Evolutionary conservation across 345 rosid species (phyloP), one percentile per base, ranked within the genome.

Genomic region (Kernera saxatilis): DNA sequence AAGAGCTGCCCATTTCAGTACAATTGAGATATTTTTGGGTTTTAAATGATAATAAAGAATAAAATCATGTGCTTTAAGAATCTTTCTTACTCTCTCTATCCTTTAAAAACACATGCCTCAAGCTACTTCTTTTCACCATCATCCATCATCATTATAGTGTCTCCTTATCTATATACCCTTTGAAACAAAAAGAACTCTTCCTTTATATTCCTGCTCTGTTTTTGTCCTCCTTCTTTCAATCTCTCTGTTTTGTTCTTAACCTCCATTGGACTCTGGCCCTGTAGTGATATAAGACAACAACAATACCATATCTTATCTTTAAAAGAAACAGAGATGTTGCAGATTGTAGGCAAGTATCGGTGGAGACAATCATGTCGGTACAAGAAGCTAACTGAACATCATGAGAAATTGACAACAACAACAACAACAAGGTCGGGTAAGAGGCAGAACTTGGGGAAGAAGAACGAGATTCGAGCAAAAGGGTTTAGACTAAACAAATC

Each of bases 401-500:
- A 58, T 6, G 83, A 65, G 53, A 79, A 67, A 32, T 0, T 14
- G 48, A 44, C 57, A 5, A 9, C 21, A 14, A 4, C 64, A 62
- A 4, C 61, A 67, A 6, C 69, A 67, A 43, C 25, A 27, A 81
- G 91, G 69, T 75, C 72, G 1, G 57, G 71, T 17, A 70, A 70
- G 51, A 82, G 85, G 62, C 75, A 68, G 53, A 52, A 70, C 50
- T 67, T 73, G 84, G 69, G 79, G 78, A 86, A 73, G 89, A 79
- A 75, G 51, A 68, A n/a, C 22, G 79, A 75, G 70, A 3, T 33
- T 69, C 72, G 86, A 71, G 55, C 68, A 2, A 85, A 74, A 83
- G 91, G 90, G 19, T 48, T 88, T 18, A 74, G 93, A 18, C 25
- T 90, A 56, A 76, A 81, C 30, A 79, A 84, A 12, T 82, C 87